These are phyloP conservation scores for Neonothopanus nambi DNA, from an alignment of 1,284 basidiomycete genomes.

Conservation along the genomic window DNA sequence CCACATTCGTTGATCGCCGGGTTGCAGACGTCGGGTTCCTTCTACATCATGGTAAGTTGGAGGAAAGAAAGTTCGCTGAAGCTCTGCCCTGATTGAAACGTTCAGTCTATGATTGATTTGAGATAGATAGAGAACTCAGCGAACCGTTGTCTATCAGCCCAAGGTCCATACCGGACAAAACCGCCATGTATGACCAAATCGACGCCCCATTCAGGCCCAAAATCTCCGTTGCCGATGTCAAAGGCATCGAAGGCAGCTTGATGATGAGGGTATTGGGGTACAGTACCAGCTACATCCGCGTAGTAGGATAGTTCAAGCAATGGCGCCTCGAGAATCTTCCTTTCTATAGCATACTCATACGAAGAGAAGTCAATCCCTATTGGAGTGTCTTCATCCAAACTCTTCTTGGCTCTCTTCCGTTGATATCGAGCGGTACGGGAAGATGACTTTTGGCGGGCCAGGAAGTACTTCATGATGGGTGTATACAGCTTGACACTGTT, in stretches of 20 bases:
- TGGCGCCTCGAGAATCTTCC: constrained; percentile 78
- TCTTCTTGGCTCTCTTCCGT: constrained; percentile 41
- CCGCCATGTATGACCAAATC: constrained; percentile 81
- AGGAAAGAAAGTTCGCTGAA: constrained; percentile 85
- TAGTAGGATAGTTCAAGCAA: constrained; percentile 82
- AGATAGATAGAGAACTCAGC: constrained; percentile 13
- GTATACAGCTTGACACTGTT: constrained; percentile 51
- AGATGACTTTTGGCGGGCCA: background rate
- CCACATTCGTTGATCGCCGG: constrained; percentile 83
- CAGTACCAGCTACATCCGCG: constrained; percentile 72
- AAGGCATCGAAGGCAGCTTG: constrained; percentile 43
- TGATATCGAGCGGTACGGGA: background rate
- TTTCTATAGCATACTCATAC: constrained; percentile 85
- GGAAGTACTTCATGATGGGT: constrained; percentile 28
- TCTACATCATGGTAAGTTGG: constrained; percentile 68
- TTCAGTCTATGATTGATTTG: background rate
- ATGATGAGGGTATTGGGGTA: constrained; percentile 44
- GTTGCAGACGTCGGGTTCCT: constrained; percentile 55
- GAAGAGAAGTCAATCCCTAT: constrained; percentile 53
- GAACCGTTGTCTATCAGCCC: constrained; percentile 89
- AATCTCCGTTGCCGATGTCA: constrained; percentile 84
- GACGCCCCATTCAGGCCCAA: constrained; percentile 90
- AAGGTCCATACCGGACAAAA: constrained; percentile 83
- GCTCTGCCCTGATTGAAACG: constrained; percentile 51
- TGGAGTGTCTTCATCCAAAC: constrained; percentile 52